Percentiles rank a stretch among this genome's conserved stretches.
These are phyloP conservation scores for Hansenula sp. DNA, from an alignment of 1,139 yeast species.

Conservation along the genomic window DNA sequence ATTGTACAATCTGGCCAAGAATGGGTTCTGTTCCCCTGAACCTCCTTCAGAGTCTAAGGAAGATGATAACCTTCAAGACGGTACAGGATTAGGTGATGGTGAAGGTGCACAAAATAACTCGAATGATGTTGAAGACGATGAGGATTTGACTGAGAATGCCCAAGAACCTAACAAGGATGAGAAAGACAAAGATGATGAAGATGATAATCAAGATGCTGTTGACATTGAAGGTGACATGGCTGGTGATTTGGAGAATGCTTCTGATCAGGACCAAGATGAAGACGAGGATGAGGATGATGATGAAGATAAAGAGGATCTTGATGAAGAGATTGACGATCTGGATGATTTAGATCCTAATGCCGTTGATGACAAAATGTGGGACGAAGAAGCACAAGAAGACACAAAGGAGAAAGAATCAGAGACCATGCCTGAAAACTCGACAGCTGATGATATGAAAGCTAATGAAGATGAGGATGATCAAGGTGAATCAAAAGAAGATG, in stretches of 20 bases:
- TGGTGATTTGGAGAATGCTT: conserved; percentile 78
- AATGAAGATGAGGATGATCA: conserved; percentile 38
- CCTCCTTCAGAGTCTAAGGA: conserved; percentile 68
- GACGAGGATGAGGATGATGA: conserved; percentile 53
- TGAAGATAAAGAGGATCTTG: conserved; percentile 60
- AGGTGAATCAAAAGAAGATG: conserved; percentile 40
- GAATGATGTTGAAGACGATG: conserved; percentile 89
- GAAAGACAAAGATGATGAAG: conserved; percentile 48
- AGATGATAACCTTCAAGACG: conserved; percentile 64
- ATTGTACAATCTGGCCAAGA: conserved; percentile 61
- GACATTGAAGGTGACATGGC: conserved; percentile 98
- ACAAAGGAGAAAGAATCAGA: conserved; percentile 73
- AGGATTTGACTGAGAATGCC: conserved; percentile 85
- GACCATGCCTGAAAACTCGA: conserved; percentile 54
- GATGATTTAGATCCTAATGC: conserved; percentile 94
- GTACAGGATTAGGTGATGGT: conserved; percentile 98
- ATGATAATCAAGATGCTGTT: conserved; percentile 76
- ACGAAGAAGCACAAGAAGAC: conserved; percentile 79
- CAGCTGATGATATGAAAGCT: conserved; percentile 63
- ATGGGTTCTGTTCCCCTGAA: conserved; percentile 94
- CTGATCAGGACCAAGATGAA: conserved; percentile 62
- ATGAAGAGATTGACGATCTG: conserved; percentile 86
- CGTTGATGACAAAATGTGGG: conserved; percentile 98
- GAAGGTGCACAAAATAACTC: conserved; percentile 81
- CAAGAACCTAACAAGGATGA: conserved; percentile 79